Percentiles rank a stretch among this genome's conserved stretches.
phyloP scores from a whole-genome alignment of 2,329 filamentous ascomycete genomes.

The Ophiostoma novo-ulmi region DNA sequence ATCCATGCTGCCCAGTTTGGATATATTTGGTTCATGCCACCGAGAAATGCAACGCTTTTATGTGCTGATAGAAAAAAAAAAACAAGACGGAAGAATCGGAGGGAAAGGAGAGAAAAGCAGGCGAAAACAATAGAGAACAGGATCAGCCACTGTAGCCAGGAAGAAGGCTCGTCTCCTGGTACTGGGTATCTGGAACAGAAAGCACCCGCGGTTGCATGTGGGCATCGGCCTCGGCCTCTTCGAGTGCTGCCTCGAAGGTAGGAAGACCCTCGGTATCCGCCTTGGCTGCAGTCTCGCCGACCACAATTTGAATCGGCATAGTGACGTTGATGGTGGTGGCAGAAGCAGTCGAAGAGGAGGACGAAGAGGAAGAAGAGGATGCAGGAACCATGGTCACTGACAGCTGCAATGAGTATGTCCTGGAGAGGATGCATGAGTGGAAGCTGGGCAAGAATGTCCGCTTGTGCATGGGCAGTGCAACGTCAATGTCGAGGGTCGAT shows the following conservation, averaged over 20 bases:
- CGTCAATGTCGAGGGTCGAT: slow-evolving; percentile 43
- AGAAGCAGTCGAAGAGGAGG: not conserved
- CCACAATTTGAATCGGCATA: slow-evolving; percentile 25
- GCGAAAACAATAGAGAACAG: not conserved
- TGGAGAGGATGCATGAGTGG: slow-evolving; percentile 53
- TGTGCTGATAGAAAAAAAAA: slow-evolving; percentile 9
- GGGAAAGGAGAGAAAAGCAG: slow-evolving; percentile 9
- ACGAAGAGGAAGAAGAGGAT: slow-evolving; percentile 35
- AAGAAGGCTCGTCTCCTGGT: slow-evolving; percentile 29
- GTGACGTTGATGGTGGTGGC: slow-evolving; percentile 20
- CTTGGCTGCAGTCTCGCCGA: slow-evolving; percentile 26
- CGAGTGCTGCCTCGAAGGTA: slow-evolving; percentile 47
- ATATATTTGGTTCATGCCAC: slow-evolving; percentile 20
- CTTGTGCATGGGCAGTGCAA: slow-evolving; percentile 44
- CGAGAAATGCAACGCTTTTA: slow-evolving; percentile 20
- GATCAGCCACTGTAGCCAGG: slow-evolving; percentile 30
- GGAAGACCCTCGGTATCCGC: slow-evolving; percentile 37
- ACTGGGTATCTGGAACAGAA: slow-evolving; percentile 32
- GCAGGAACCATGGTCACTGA: slow-evolving; percentile 38
- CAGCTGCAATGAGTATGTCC: slow-evolving; percentile 50
- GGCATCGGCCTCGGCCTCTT: slow-evolving; percentile 43
- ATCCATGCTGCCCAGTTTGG: slow-evolving; percentile 19
- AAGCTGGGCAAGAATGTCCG: slow-evolving; percentile 53
- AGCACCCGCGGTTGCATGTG: slow-evolving; percentile 42
- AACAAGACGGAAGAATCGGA: not conserved